These are phyloP conservation scores for Pythium scleroteichum DNA, from an alignment of 352 stramenopile genomes.

Conservation along the genomic window DNA sequence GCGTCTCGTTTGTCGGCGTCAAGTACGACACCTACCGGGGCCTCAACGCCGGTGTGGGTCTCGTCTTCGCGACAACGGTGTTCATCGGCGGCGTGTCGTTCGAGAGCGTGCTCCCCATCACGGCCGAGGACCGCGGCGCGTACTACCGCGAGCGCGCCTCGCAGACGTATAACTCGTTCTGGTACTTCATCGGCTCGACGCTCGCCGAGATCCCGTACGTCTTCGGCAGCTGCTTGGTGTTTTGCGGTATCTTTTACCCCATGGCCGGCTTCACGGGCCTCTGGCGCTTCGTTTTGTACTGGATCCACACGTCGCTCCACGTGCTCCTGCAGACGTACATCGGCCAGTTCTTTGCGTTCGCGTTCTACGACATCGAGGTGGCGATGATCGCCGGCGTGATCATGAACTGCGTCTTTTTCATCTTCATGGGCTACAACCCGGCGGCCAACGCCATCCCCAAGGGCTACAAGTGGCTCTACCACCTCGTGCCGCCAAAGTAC, in stretches of 20 bases:
- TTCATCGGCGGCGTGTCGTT: conserved; percentile 49
- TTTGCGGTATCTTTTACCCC: conserved; percentile 34
- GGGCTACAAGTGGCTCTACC: conserved; percentile 25
- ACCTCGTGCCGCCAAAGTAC: conserved; percentile 25
- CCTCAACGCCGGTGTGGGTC: conserved; percentile 40
- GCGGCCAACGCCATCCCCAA: conserved; percentile 19
- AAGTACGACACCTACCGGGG: conserved; percentile 31
- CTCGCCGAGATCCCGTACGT: conserved; percentile 62
- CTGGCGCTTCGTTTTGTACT: conserved; percentile 49
- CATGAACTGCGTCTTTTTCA: conserved; percentile 41
- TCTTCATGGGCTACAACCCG: conserved; percentile 43
- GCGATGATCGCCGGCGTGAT: conserved; percentile 31
- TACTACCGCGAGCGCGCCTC: conserved; percentile 56
- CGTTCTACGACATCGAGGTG: conserved; percentile 31
- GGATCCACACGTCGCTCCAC: conserved; percentile 54
- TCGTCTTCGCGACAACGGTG: conserved; percentile 68
- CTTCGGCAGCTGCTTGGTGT: conserved; percentile 26
- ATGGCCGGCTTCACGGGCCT: conserved; percentile 32
- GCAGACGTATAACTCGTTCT: conserved; percentile 64
- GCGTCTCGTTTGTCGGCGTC: conserved; percentile 29
- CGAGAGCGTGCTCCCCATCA: conserved; percentile 13
- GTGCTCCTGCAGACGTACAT: conserved; percentile 55
- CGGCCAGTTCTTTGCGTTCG: conserved; percentile 61
- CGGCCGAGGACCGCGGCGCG: conserved; percentile 61
- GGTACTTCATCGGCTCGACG: conserved; percentile 58